Conservation (phyloP, 192 early-diverging fungal species). For the Backusella circina region DNA sequence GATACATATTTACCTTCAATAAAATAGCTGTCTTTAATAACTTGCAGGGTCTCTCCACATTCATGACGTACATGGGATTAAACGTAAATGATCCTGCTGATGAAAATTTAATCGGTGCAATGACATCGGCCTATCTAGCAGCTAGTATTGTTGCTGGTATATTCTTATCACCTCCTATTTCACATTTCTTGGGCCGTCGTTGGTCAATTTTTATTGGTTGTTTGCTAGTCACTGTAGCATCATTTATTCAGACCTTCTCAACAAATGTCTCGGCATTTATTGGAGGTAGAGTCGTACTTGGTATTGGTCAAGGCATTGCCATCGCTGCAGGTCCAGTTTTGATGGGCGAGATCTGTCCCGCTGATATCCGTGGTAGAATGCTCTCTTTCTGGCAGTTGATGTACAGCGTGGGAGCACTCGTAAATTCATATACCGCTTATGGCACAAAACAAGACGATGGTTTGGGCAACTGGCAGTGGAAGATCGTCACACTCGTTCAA, state of each 20-base stretch:
- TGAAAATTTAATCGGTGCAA: slow-evolving; percentile 18
- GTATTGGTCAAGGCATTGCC: slow-evolving; percentile 13
- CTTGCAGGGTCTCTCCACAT: slow-evolving; percentile 4
- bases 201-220: slow-evolving; percentile 19
- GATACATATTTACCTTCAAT: background rate
- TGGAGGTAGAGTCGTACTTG: slow-evolving; percentile 13
- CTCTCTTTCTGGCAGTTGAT: slow-evolving; percentile 26
- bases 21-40: slow-evolving; percentile 23
- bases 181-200: slow-evolving; percentile 19
- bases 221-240: slow-evolving; percentile 2
- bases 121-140: slow-evolving; percentile 12
- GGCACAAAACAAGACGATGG: background rate
- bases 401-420: slow-evolving; percentile 20
- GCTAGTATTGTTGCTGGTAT: slow-evolving; percentile 19
- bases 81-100: background rate
- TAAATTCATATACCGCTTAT: slow-evolving; percentile 15
- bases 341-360: slow-evolving; percentile 18
- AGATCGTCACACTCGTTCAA: slow-evolving; percentile 9
- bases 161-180: slow-evolving; percentile 14
- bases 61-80: background rate
- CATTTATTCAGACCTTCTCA: slow-evolving; percentile 14
- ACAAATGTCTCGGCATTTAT: slow-evolving; percentile 16
- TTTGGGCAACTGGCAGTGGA: slow-evolving; percentile 24
- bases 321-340: slow-evolving; percentile 19
- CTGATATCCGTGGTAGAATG: slow-evolving; percentile 23